A percentile compares a stretch with the other conserved stretches of the same genome.
Conservation (phyloP, 1,284 basidiomycete genomes). For the Ustilago lituana region DNA sequence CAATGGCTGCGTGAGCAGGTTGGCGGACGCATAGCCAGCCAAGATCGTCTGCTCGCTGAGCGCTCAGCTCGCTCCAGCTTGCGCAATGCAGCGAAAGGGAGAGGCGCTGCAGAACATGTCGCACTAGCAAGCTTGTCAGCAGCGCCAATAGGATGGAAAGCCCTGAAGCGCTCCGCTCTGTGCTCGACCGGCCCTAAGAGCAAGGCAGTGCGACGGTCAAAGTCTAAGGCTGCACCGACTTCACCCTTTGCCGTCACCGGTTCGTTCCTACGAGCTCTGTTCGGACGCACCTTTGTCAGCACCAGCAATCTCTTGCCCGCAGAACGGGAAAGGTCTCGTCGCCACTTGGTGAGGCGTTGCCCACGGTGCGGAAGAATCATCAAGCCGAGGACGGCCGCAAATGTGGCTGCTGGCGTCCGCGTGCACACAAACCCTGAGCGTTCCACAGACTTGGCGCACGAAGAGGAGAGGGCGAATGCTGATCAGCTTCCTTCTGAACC, state of each 20-base stretch:
- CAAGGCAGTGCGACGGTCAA: not conserved
- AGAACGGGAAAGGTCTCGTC: not conserved
- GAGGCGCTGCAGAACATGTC: not conserved
- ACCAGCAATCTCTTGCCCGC: not conserved
- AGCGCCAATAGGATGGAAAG: constrained; percentile 10
- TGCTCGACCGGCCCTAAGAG: not conserved
- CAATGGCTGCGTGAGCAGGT: constrained; percentile 39
- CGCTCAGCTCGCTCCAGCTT: not conserved
- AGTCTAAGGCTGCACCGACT: not conserved
- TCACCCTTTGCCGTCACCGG: constrained; percentile 2
- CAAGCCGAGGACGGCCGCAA: not conserved
- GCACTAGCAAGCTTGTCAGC: not conserved
- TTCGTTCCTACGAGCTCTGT: constrained; percentile 21
- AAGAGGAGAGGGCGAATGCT: constrained; percentile 9
- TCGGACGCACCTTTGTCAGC: not conserved
- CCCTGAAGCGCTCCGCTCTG: constrained; percentile 11
- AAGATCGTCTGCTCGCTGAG: constrained; percentile 28
- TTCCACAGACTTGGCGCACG: not conserved
- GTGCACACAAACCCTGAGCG: not conserved
- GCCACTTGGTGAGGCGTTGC: constrained; percentile 6
- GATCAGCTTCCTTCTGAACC: constrained; percentile 16
- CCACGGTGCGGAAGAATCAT: constrained; percentile 29
- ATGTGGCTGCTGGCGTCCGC: not conserved
- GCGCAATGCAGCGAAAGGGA: not conserved
- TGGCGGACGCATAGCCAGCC: constrained; percentile 69